Conservation (phyloP, 805 yeast species). For the Cyberlindnera japonica region DNA sequence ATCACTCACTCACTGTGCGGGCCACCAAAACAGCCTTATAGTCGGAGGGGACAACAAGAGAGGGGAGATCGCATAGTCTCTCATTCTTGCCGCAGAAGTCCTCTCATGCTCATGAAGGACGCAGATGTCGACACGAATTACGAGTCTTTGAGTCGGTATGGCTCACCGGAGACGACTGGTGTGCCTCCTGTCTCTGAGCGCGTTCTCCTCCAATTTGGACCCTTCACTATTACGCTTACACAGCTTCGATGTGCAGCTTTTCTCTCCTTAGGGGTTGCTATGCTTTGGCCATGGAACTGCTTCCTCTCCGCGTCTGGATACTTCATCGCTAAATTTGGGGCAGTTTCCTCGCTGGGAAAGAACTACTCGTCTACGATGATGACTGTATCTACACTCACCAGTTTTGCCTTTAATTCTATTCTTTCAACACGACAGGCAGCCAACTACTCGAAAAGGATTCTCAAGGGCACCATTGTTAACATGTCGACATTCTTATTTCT, state of each 20-base stretch:
- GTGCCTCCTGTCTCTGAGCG: background rate
- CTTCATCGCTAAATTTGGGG: conserved; percentile 51
- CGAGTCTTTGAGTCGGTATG: conserved; percentile 7
- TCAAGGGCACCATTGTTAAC: conserved; percentile 57
- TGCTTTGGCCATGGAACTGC: conserved; percentile 97
- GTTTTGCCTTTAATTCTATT: conserved; percentile 54
- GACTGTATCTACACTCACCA: conserved; percentile 74
- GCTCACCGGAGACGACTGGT: conserved; percentile 1
- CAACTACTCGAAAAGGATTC: conserved; percentile 54
- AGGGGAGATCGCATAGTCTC: no score
- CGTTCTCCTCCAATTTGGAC: conserved; percentile 3
- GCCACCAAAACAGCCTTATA: no score
- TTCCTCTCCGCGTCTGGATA: conserved; percentile 83
- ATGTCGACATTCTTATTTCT: conserved; percentile 46
- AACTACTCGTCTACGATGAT: conserved; percentile 81
- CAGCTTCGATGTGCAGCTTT: conserved; percentile 11
- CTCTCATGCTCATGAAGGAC: conserved; percentile 12
- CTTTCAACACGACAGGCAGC: conserved; percentile 64
- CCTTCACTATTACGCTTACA: conserved; percentile 4
- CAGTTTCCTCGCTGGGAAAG: conserved; percentile 47
- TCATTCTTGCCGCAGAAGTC: no score
- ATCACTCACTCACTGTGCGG: no score
- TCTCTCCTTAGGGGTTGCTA: conserved; percentile 62
- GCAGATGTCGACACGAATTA: conserved; percentile 8
- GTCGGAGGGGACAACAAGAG: no score